These are phyloP conservation scores for Spathaspora arborariae DNA, from an alignment of 805 yeast genomes.

Conservation along the genomic window DNA sequence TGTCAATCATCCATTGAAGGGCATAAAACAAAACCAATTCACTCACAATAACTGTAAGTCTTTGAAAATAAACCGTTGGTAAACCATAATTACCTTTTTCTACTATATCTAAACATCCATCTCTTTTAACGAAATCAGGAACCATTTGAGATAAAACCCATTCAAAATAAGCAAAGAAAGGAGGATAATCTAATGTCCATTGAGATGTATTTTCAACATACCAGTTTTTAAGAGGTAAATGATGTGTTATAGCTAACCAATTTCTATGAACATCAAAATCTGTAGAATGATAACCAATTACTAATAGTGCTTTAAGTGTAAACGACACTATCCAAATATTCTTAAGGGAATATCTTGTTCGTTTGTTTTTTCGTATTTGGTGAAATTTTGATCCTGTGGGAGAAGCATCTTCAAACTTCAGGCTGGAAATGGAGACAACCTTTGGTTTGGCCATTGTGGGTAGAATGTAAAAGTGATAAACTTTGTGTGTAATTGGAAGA, in stretches of 20 bases:
- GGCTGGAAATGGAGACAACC: background rate
- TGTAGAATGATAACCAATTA: conserved; percentile 80
- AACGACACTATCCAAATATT: conserved; percentile 36
- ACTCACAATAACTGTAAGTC: conserved; percentile 72
- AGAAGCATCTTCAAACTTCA: background rate
- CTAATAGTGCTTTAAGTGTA: conserved; percentile 30
- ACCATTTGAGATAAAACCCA: conserved; percentile 72
- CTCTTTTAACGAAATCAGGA: conserved; percentile 56
- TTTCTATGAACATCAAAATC: conserved; percentile 97
- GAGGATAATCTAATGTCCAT: conserved; percentile 98
- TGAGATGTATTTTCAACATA: conserved; percentile 72
- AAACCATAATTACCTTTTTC: conserved; percentile 64
- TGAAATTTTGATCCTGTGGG: background rate
- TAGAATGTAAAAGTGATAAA: background rate
- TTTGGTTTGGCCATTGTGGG: background rate
- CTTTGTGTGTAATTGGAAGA: too few relatives aligned
- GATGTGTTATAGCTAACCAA: conserved; percentile 89
- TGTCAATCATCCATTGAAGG: conserved; percentile 65
- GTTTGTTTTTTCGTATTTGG: background rate
- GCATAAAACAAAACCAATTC: conserved; percentile 70
- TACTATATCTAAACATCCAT: conserved; percentile 75
- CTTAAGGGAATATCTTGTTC: conserved; percentile 19
- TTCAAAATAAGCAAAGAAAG: conserved; percentile 95
- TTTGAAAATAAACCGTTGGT: conserved; percentile 81
- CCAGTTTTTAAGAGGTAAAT: conserved; percentile 76